These are phyloP conservation scores for Lecanosticta acicola DNA, from an alignment of 2,329 filamentous ascomycete species.

Conservation along the genomic window DNA sequence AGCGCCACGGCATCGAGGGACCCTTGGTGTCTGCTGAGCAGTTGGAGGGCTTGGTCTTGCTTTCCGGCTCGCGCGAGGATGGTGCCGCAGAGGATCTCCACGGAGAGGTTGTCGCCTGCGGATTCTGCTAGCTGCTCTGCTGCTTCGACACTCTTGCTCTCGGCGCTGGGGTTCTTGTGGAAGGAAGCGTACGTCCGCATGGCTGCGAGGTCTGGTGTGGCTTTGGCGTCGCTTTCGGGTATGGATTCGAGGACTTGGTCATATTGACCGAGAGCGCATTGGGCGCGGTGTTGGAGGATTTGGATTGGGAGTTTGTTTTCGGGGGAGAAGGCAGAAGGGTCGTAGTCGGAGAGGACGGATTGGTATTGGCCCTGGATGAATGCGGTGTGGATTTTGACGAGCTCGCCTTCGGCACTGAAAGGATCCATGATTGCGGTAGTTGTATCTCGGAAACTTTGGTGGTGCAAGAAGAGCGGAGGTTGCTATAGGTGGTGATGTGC, in stretches of 20 bases:
- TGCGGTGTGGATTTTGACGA: conserved; percentile 62
- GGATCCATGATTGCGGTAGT: conserved; percentile 53
- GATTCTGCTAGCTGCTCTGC: conserved; percentile 65
- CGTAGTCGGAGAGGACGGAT: conserved; percentile 71
- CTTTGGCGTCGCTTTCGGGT: conserved; percentile 56
- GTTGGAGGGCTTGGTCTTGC: conserved; percentile 74
- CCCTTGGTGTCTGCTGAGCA: conserved; percentile 78
- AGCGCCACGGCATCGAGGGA: conserved; percentile 74
- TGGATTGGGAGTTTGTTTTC: conserved; percentile 72
- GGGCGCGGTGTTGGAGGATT: conserved; percentile 73
- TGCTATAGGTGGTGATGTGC: no score
- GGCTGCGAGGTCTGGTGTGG: conserved; percentile 64
- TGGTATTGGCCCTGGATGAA: conserved; percentile 77
- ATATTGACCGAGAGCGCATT: conserved; percentile 74
- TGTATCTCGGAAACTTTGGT: background rate
- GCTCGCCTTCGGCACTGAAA: conserved; percentile 61
- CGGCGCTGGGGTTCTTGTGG: conserved; percentile 26
- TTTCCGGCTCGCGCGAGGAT: conserved; percentile 74
- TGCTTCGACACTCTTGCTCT: conserved; percentile 41
- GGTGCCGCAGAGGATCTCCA: conserved; percentile 77
- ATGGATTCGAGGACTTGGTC: conserved; percentile 64
- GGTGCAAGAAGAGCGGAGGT: background rate
- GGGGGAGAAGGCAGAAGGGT: conserved; percentile 69
- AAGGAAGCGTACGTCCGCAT: conserved; percentile 69
- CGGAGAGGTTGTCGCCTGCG: conserved; percentile 65